Evolutionary conservation across 805 yeast genomes (phyloP), one percentile per base, ranked within the genome.

Genomic region (Cyberlindnera sargentensis): DNA sequence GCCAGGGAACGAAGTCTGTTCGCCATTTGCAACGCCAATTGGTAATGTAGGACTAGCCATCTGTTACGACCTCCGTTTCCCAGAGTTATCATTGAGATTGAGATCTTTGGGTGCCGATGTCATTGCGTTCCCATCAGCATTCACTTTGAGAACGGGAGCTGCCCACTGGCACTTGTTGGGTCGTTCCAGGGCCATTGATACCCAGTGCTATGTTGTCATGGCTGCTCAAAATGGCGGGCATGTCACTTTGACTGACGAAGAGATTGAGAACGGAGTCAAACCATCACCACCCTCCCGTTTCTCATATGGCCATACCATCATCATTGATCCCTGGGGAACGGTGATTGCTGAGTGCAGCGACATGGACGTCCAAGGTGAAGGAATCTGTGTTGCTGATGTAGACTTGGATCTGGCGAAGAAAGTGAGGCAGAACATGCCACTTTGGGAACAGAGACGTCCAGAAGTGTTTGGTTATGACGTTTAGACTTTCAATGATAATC

Each of bases 291-390:
- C 56, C 3, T 42, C 54, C 7, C 68, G 98, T 44, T 73, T 76
- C 44, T 84, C 95, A 48, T 91, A 80, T 65, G 99, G 99, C 1
- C 91, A 88, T 55, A 74, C 95, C 0, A 68, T 89, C 49, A 80
- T 89, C 4, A 75, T 91, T n/a, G 91, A 85, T 51, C 98, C 99
- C 0, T 86, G 95, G 88, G 99, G 98, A 0, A 71, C 76, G 0
- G 70, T 88, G 2, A 47, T 91, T 4, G 82, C 86, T 1, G 75
- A 78, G 47, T 71, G 73, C 27, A 64, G 75, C 23, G 80, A 74
- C 50, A 57, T 68, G 8, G 60, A 58, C 29, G 63, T 58, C 6
- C 68, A 65, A 20, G 65, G 64, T 9, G 68, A 72, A 0, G 64
- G 65, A n/a, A 47, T 80, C 10, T 72, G 80, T 36, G 62, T 71